Base-by-base conservation (phyloP, 345 rosid genomes). In the Moricandia arvensis region DNA sequence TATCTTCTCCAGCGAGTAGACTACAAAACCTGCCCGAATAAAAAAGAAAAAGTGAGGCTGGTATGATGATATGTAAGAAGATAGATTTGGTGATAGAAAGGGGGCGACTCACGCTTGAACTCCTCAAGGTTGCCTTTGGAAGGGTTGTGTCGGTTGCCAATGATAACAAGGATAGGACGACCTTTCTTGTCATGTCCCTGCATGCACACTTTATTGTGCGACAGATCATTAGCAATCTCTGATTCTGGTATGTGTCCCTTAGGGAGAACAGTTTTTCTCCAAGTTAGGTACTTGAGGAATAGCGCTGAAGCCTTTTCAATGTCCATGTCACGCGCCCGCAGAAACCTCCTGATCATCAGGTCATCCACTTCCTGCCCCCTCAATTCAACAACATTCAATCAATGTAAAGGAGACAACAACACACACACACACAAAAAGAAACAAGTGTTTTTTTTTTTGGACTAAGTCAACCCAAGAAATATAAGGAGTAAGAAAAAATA, bases 321-420 rank as follows among this genome's bases (percentile, higher is more conserved):
- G 74, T 94, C 98, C 0, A 85, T 79, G 66, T 94, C 95, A 11
- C 97, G 89, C 66, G 98, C 98, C 17, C 93, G 79, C 49, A 94
- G 77, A 80, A 94, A 94, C 81, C 98, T 82, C 75, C 97, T 67
- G 67, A 94, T 73, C 93, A 82, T 87, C 24, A 84, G 80, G 79
- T 94, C 97, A 83, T 91, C 97, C 54, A 68, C 88, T 55, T 90
- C 90, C 98, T 57, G 60, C 5, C 15, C 29, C 29, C 21, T 7
- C n/a, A 26, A 10, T 55, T 10, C 31, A 24, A 49, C 55, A 15
- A 15, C 55, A 49, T 45, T 45, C 51, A 45, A 6, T 45, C 51
- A 45, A 6, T 45, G 17, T 45, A 45, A 27, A 45, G 51, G 7
- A 13, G 51, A n/a, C 51, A n/a, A 6, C 16, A 45, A 45, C 51